Evolutionary conservation across 768 basidiomycete species (phyloP).

Genomic region (Leucosporidium scottii): DNA sequence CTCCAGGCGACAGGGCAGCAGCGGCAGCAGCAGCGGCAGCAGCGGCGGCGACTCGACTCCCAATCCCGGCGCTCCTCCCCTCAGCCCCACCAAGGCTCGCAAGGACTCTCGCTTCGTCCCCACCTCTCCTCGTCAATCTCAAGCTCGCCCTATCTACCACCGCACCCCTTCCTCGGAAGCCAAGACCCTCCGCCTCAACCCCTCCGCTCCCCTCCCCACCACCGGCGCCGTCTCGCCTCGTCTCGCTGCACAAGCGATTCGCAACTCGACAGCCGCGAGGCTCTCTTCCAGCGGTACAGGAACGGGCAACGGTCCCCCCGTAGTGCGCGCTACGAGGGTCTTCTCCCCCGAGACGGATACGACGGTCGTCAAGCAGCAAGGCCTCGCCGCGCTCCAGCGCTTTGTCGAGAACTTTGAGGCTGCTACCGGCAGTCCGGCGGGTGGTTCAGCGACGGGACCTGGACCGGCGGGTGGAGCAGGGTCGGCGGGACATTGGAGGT

Average conservation of each 20-base stretch:
- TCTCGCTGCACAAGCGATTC: slow-evolving; percentile 25
- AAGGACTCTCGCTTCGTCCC: slow-evolving; percentile 26
- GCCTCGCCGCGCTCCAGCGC: slow-evolving; percentile 35
- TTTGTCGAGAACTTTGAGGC: slow-evolving; percentile 37
- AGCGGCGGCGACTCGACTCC: too few species aligned
- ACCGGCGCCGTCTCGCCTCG: slow-evolving; percentile 4
- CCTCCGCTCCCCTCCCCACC: slow-evolving; percentile 3
- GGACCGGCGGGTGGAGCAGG: background rate
- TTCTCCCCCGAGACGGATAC: slow-evolving; percentile 36
- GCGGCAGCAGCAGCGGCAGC: background rate
- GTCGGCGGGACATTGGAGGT: background rate
- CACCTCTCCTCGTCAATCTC: slow-evolving; percentile 25
- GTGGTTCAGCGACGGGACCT: background rate
- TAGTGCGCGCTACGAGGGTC: slow-evolving; percentile 33
- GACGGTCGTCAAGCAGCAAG: slow-evolving; percentile 33
- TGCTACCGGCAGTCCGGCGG: background rate
- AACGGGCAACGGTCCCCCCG: slow-evolving; percentile 16
- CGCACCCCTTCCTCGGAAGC: background rate
- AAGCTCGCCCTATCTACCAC: background rate
- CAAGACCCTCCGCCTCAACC: slow-evolving; percentile 4
- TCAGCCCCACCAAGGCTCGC: slow-evolving; percentile 24
- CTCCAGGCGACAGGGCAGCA: background rate
- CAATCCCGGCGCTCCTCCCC: background rate
- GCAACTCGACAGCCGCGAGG: slow-evolving; percentile 28
- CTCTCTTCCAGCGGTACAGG: slow-evolving; percentile 18